These are phyloP conservation scores for Rhodotorula sp. DNA, from an alignment of 1,284 basidiomycete species.

Conservation along the genomic window DNA sequence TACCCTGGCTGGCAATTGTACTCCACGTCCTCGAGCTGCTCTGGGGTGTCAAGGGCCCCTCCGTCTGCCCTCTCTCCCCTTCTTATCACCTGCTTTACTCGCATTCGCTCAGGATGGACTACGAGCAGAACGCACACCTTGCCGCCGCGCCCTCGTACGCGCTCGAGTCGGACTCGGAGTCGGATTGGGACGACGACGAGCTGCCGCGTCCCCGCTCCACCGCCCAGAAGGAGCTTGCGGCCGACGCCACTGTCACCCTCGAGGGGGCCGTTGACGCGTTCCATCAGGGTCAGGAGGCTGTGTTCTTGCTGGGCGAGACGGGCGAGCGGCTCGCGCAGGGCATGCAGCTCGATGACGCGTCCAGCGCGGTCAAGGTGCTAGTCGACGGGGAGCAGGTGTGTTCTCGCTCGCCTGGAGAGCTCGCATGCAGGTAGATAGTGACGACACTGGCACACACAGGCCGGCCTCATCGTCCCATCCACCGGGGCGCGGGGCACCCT, in stretches of 20 bases:
- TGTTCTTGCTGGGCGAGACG: conserved; percentile 36
- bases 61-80: not conserved
- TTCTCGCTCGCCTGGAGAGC: not conserved
- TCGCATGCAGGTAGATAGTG: not conserved
- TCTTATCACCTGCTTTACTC: too few species aligned
- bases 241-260: conserved; percentile 24
- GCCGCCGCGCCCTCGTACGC: conserved; percentile 29
- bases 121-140: not conserved
- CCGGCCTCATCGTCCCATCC: not conserved
- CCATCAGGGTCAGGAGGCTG: conserved; percentile 10
- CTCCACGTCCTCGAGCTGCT: too few species aligned
- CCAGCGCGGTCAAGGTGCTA: conserved; percentile 7
- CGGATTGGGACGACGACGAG: conserved; percentile 34
- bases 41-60: too few species aligned
- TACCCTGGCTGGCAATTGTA: too few species aligned
- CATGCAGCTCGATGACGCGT: not conserved
- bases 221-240: conserved; percentile 2
- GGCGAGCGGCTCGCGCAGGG: conserved; percentile 34
- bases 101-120: not conserved
- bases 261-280: not conserved
- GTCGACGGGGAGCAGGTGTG: conserved; percentile 36
- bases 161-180: conserved; percentile 27
- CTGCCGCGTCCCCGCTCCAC: not conserved
- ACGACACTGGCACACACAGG: not conserved
- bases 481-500: conserved; percentile 34